phyloP scores from a whole-genome alignment of 2,329 filamentous ascomycete genomes.

The Aspergillus alliaceus region DNA sequence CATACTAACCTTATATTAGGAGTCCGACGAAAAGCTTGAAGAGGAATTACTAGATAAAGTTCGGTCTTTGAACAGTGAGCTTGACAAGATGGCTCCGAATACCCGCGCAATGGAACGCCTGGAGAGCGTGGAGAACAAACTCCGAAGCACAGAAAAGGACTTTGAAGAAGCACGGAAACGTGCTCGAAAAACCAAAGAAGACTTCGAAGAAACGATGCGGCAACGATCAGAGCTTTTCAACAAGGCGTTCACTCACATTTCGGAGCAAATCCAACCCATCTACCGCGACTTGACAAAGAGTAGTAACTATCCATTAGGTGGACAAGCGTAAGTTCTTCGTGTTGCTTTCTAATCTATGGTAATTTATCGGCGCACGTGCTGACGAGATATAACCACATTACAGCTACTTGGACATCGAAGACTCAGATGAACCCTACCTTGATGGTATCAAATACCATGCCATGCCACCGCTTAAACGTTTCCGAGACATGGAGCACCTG shows the following conservation, averaged over 20 bases:
- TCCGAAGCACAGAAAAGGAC: conserved; percentile 82
- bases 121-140: conserved; percentile 77
- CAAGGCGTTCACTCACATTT: conserved; percentile 91
- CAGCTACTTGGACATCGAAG: conserved; percentile 86
- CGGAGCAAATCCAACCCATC: conserved; percentile 87
- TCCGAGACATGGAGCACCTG: conserved; percentile 98
- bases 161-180: conserved; percentile 79
- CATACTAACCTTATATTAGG: conserved; percentile 45
- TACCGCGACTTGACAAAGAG: conserved; percentile 95
- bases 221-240: conserved; percentile 89
- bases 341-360: not conserved
- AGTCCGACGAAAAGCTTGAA: conserved; percentile 69
- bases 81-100: conserved; percentile 95
- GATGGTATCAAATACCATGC: conserved; percentile 97
- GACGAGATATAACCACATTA: conserved; percentile 7
- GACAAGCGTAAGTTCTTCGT: conserved; percentile 55
- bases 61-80: conserved; percentile 68
- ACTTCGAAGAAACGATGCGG: conserved; percentile 78
- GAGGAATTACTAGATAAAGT: conserved; percentile 77
- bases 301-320: conserved; percentile 88
- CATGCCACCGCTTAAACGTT: conserved; percentile 97
- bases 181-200: conserved; percentile 74
- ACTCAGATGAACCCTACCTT: conserved; percentile 93
- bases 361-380: not conserved
- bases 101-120: conserved; percentile 93